Percentiles rank a stretch among this genome's conserved stretches.
These are phyloP conservation scores for Ganoderma lucidum DNA, from an alignment of 1,284 basidiomycete genomes.

Conservation along the genomic window DNA sequence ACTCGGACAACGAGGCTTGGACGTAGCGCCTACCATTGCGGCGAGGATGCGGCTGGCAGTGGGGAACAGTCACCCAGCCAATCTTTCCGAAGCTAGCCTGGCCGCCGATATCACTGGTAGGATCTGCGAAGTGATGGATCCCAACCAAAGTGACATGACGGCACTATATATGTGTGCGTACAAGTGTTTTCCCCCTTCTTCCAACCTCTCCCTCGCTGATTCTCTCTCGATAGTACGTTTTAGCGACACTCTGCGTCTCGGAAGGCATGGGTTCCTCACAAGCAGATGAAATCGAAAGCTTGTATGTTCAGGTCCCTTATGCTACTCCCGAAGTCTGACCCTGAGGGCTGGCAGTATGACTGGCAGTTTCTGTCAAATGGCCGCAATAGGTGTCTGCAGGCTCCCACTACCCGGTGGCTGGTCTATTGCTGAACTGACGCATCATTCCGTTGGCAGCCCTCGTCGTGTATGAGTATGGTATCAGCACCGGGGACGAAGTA, in stretches of 20 bases:
- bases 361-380: neutral
- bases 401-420: too few species aligned
- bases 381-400: neutral
- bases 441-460: neutral
- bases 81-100: neutral
- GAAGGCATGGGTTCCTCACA: neutral
- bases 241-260: neutral
- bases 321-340: neutral
- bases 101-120: too few species aligned
- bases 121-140: neutral
- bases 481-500: neutral
- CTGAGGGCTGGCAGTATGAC: neutral
- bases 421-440: too few species aligned
- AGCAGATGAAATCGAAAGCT: neutral
- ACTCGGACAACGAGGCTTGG: too few species aligned
- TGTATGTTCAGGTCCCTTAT: neutral
- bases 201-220: neutral
- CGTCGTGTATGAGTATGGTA: neutral
- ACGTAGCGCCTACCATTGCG: too few species aligned
- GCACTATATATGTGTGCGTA: neutral
- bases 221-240: neutral
- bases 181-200: neutral
- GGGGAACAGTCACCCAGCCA: too few species aligned
- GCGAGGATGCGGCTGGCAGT: too few species aligned
- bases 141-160: neutral